These are phyloP conservation scores for Talaromyces sp. DNA, from an alignment of 2,329 filamentous ascomycete genomes.

Conservation along the genomic window DNA sequence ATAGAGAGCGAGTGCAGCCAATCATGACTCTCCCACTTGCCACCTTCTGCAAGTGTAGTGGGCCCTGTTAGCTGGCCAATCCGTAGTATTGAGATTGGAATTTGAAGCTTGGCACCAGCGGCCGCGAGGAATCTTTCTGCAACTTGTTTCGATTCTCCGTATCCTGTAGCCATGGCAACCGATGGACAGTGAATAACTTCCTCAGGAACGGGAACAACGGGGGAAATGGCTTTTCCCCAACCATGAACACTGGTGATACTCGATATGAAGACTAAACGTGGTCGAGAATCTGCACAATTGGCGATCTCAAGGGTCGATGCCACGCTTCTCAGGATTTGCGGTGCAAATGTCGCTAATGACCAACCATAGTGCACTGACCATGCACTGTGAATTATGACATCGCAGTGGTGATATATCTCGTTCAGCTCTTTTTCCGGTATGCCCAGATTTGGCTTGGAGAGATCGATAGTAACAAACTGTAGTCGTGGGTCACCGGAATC, in stretches of 20 bases:
- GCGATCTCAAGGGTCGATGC: conserved; percentile 11
- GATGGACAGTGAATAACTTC: conserved; percentile 11
- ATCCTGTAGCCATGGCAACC: conserved; percentile 8
- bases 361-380: conserved; percentile 16
- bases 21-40: conserved; percentile 15
- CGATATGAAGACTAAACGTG: conserved; percentile 15
- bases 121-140: conserved; percentile 13
- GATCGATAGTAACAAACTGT: conserved; percentile 12
- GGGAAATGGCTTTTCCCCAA: conserved; percentile 11
- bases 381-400: conserved; percentile 15
- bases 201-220: conserved; percentile 12
- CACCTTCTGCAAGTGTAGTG: conserved; percentile 4
- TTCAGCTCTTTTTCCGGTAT: conserved; percentile 8
- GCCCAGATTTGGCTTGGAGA: conserved; percentile 8
- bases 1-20: conserved; percentile 14
- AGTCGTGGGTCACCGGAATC: conserved; percentile 7
- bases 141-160: conserved; percentile 15
- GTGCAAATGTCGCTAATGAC: conserved; percentile 11
- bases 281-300: conserved; percentile 11
- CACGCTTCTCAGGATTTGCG: conserved; percentile 11
- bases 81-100: conserved; percentile 13
- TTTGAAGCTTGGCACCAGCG: conserved; percentile 11
- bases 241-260: conserved; percentile 4
- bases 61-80: conserved; percentile 13
- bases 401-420: conserved; percentile 8